Evolutionary conservation across 192 early-diverging fungal genomes (phyloP), one percentile per base, ranked within the genome.

Genomic region (Mortierella antarctica): DNA sequence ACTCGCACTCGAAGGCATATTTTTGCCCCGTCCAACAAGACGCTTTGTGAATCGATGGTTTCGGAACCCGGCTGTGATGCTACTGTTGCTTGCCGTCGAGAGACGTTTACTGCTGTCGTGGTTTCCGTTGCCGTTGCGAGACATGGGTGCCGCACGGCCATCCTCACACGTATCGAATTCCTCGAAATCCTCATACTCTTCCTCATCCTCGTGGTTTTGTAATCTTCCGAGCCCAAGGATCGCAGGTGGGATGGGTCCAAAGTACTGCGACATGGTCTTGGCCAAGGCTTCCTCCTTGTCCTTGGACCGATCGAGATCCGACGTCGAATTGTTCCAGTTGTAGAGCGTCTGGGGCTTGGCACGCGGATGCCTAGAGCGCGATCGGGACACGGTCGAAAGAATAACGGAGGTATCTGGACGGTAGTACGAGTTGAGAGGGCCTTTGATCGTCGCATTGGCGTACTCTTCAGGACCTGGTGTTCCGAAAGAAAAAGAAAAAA

Each of bases 241-340:
- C 4, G 68, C 45, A 13, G 54, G 69, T 17, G 77, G 77, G 6
- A 80, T 80, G 0, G 77, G 77, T 5, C 77, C 77, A 68, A 80
- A 80, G 49, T 80, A 80, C 44, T 80, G 77, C 21, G 59, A 63
- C 77, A 80, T 80, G 1, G 77, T 68, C 48, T 56, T 62, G 21
- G 77, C 77, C 1, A 80, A 42, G 4, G 77, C 77, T 17, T 80
- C 77, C 51, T 80, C 77, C 46, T 80, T 80, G n/a, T 72, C 77
- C 2, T 52, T 57, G 6, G 70, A 80, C 2, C 77, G 70, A 23
- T 80, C 65, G 1, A 80, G 50, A 50, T 80, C 77, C 7, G 77
- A 68, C 0, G 77, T 80, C 14, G 77, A 80, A 59, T 80, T 80
- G 62, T 80, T 80, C 77, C 77, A 80, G 60, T 80, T 80, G 57